These are phyloP conservation scores for Cladorrhinum sp. DNA, from an alignment of 2,329 filamentous ascomycete species.

Conservation along the genomic window DNA sequence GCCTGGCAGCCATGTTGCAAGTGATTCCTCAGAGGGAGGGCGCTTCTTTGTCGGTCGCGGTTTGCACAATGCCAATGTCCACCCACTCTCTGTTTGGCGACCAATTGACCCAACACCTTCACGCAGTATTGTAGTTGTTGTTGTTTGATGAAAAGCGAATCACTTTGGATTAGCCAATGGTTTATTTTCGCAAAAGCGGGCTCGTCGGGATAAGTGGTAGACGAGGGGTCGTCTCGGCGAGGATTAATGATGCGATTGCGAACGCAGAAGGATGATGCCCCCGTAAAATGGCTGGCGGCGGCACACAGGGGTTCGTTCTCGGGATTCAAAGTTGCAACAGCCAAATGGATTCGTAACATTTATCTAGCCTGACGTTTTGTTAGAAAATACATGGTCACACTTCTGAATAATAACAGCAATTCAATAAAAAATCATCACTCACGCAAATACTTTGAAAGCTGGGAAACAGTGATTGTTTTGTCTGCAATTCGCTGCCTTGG, in stretches of 20 bases:
- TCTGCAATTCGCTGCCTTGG: conserved; percentile 4
- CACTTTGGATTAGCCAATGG: background rate
- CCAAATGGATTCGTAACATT: background rate
- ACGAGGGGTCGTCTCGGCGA: background rate
- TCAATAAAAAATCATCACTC: background rate
- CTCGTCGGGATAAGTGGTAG: background rate
- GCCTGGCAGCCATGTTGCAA: conserved; percentile 43
- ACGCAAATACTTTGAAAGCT: background rate
- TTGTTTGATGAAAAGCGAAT: background rate
- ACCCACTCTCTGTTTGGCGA: background rate
- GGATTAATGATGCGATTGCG: background rate
- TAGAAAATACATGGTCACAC: background rate
- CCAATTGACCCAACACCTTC: background rate
- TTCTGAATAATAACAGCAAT: background rate
- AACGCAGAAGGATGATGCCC: background rate
- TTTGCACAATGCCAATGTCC: background rate
- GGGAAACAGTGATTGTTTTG: background rate
- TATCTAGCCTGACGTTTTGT: background rate
- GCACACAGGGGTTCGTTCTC: background rate
- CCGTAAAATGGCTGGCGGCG: background rate
- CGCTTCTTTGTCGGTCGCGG: background rate
- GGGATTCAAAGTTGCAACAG: background rate
- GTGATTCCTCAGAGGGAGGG: background rate
- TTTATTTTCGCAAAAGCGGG: background rate
- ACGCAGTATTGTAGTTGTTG: background rate